Base-by-base conservation (phyloP, 345 rosid species). In the Populus davidiana region DNA sequence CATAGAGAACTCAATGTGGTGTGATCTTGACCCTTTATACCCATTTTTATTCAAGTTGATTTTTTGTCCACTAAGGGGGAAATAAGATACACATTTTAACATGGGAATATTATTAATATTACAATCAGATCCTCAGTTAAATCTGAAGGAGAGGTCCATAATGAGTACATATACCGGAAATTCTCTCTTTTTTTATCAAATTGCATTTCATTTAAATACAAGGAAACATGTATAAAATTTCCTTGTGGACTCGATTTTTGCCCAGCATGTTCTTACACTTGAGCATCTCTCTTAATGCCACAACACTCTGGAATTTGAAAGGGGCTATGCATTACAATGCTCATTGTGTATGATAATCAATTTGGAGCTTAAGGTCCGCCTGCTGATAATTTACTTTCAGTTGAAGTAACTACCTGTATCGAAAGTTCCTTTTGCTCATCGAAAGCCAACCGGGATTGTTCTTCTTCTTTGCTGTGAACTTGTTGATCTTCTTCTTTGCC, bases 401-500 rank as follows among this genome's bases (percentile, higher is more conserved):
- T 56, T 67, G 86, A 43, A 82, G 78, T 18, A 33, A 18, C 62
- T 62, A 72, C 76, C 4, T 78, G 59, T 5, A 35, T 71, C 36
- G 41, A 8, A 20, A 13, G 36, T 9, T 70, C 75, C 1, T 70
- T 41, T 74, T 67, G 67, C 65, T 79, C 84, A 44, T 77, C 81
- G 18, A 39, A 17, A 20, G 70, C 43, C 1, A 70, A 68, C 44
- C 10, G 25, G 44, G 76, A 62, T 43, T 81, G 76, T 73, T 75
- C 83, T 43, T 70, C 67, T 36, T 78, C 66, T 71, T 79, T 70
- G 12, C 54, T 16, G 31, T 62, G 70, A 78, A 16, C 70, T 47
- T 74, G 65, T 54, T 54, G 67, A 29, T 85, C 90, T 11, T 68
- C 85, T 59, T 87, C 92, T 84, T 90, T 91, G n/a, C 94, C 96